Evolutionary conservation across 768 basidiomycete species (phyloP), one percentile per base, ranked within the genome.

Genomic region (Fistulinella prunicolor): DNA sequence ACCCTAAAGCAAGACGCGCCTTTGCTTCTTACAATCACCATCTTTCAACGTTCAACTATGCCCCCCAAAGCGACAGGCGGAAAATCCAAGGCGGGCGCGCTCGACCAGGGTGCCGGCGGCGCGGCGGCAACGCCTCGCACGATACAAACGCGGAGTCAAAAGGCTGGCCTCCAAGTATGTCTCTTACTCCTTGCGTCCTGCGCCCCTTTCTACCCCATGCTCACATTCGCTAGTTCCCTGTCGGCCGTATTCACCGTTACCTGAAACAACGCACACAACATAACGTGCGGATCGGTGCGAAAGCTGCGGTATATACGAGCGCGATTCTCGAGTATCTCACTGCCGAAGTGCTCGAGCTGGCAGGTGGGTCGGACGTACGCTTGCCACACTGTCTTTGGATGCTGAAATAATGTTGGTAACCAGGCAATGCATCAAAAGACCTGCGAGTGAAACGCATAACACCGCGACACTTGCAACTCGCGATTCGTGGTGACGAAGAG

Each of bases 371-470:
- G 19, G 35, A 38, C n/a, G n/a, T 17, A 29, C 9, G 4, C 12
- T 28, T 10, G 7, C 9, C 20, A 19, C 34, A 10, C 13, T 24
- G 4, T 38, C 6, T 23, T n/a, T n/a, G n/a, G 20, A 20, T 30
- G n/a, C 17, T 49, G 16, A 51, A 5, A 14, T 43, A 6, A 9
- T 2, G 19, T 9, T 32, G 24, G 9, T 23, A 6, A 17, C 10
- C 12, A 94, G 94, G 94, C 20, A 97, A 97, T 67, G 94, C 94
- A 23, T 95, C 94, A 3, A 95, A 96, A 64, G 94, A 98, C 73
- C 79, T 96, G n/a, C 82, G 88, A 42, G 93, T 95, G 39, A 97
- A 96, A 69, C 91, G 94, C 68, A 94, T 98, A 65, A 95, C 92
- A 0, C 94, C 94, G 16, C 86, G 94, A 58, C 94, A 98, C 71